Evolutionary conservation across 192 early-diverging fungal genomes (phyloP).

Genomic region (Coemansia brasiliensis): DNA sequence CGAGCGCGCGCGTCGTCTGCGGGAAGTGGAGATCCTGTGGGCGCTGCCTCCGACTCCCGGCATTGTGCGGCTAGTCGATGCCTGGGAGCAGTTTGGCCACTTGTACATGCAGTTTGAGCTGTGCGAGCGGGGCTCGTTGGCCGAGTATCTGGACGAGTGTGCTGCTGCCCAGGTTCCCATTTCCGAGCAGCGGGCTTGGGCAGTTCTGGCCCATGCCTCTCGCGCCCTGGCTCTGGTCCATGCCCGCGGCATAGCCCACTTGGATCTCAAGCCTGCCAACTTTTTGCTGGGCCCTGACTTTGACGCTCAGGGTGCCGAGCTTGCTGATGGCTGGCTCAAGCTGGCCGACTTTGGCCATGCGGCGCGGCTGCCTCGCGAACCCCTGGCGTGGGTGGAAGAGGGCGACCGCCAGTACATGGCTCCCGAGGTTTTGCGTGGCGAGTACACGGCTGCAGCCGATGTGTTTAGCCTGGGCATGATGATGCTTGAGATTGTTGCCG

Average conservation of each 20-base stretch:
- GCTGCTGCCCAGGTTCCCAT: conserved; percentile 55
- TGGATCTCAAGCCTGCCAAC: conserved; percentile 91
- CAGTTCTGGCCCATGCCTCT: conserved; percentile 50
- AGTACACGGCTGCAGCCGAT: conserved; percentile 78
- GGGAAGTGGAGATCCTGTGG: conserved; percentile 84
- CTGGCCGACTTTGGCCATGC: conserved; percentile 94
- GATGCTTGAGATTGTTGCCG: conserved; percentile 81
- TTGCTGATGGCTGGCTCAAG: conserved; percentile 65
- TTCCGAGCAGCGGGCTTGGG: conserved; percentile 71
- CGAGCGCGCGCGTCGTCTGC: conserved; percentile 69
- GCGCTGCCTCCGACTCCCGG: conserved; percentile 58
- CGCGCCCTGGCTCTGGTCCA: conserved; percentile 76
- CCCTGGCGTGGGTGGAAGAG: conserved; percentile 58
- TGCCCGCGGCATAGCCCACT: conserved; percentile 68
- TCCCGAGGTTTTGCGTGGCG: conserved; percentile 72
- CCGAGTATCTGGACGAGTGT: conserved; percentile 26
- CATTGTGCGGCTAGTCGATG: conserved; percentile 71
- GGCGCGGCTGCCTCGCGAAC: conserved; percentile 24
- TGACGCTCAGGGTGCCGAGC: conserved; percentile 25
- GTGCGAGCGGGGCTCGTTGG: conserved; percentile 73
- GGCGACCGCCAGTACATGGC: conserved; percentile 95
- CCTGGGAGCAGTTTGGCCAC: conserved; percentile 91
- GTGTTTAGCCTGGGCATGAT: conserved; percentile 93
- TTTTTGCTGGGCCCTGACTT: conserved; percentile 63
- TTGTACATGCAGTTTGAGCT: conserved; percentile 90